phyloP scores from a whole-genome alignment of 306 rosid species.

The Canavalia ensiformis region DNA sequence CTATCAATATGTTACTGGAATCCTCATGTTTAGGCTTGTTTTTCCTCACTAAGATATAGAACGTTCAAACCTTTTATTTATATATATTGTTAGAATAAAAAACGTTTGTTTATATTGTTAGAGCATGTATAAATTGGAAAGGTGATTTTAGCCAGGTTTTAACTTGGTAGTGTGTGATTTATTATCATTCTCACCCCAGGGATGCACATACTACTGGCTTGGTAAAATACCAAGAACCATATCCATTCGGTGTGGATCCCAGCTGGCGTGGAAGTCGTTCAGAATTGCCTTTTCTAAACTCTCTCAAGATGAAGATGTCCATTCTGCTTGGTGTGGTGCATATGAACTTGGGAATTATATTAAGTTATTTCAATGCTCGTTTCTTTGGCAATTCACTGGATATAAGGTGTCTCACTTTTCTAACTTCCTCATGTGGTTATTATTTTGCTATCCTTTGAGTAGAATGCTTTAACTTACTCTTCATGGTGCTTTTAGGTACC shows the following conservation, averaged over 20 bases:
- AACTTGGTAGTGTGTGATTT: slow-evolving; percentile 27
- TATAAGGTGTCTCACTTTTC: slow-evolving; percentile 63
- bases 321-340: slow-evolving; percentile 84
- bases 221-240: slow-evolving; percentile 74
- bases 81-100: no score
- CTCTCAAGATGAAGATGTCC: slow-evolving; percentile 94
- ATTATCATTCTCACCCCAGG: slow-evolving; percentile 58
- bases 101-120: not conserved
- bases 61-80: no score
- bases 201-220: slow-evolving; percentile 78
- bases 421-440: slow-evolving; percentile 21
- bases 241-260: slow-evolving; percentile 95
- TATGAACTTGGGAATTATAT: slow-evolving; percentile 86
- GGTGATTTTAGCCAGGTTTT: slow-evolving; percentile 19
- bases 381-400: slow-evolving; percentile 77
- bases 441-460: slow-evolving; percentile 33
- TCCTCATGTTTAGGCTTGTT: no score
- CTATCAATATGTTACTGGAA: no score
- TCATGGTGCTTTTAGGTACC: slow-evolving; percentile 68
- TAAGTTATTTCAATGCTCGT: slow-evolving; percentile 84
- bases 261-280: slow-evolving; percentile 98
- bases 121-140: slow-evolving; percentile 25
- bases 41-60: no score
- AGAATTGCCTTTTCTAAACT: slow-evolving; percentile 82
- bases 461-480: slow-evolving; percentile 40